Evolutionary conservation across 176 grass and related monocot species (phyloP), one percentile per base, ranked within the genome.

Genomic region (Oryza coarctata): DNA sequence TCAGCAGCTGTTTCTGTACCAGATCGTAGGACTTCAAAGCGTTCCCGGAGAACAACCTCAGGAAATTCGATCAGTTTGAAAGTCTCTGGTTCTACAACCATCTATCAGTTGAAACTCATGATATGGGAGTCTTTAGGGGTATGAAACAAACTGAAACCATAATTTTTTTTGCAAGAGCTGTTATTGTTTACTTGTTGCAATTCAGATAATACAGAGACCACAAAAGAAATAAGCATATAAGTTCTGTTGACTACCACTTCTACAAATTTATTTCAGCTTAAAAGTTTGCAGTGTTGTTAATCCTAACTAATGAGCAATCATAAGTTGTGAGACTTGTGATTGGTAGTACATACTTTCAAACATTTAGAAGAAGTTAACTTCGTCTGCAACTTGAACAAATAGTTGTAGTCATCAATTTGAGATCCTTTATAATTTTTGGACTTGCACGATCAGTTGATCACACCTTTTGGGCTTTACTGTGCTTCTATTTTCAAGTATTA

Each of bases 81-180:
- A 70, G 96, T 99, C 41, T 99, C 96, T 82, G 89, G 93, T 72
- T 91, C 96, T 45, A 99, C 96, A 74, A 80, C 93, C 0, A 65
- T 99, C 68, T 95, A 94, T 88, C 93, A 99, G 73, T 91, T 99
- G 77, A 99, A 99, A 88, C 92, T 99, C 85, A 95, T 99, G 96
- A 95, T 99, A 83, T 99, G 96, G 96, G 93, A 99, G 82, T 94
- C 96, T 68, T 92, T 99, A 78, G 96, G 96, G 93, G 96, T 99
- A 99, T 73, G 82, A 58, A n/a, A 63, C 17, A 71, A 40, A 79
- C 76, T 13, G 1, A 72, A 85, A 36, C 17, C 30, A 12, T 15
- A 72, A 30, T 20, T 77, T 64, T 58, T 7, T 68, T 40, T 65
- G 25, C 9, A 30, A 73, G 6, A 9, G 44, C 33, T 20, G 45